Evolutionary conservation across 176 grass and related monocot species (phyloP).

Genomic region (Paspalum notatum): DNA sequence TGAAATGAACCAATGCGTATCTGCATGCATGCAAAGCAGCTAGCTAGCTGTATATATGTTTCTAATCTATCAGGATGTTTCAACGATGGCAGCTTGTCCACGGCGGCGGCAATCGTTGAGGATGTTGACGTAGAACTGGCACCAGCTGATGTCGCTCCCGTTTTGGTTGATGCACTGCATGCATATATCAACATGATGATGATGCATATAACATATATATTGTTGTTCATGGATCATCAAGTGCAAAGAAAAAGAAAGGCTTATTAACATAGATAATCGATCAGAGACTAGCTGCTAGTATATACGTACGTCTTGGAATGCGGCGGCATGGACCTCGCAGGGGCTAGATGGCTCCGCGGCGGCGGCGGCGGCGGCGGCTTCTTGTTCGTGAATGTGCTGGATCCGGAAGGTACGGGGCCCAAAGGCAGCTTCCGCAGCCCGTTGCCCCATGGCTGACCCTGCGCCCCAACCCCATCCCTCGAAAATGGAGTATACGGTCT

Average conservation of each 20-base stretch:
- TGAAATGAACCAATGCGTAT: too few species aligned
- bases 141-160: conserved; percentile 61
- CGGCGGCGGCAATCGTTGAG: conserved; percentile 58
- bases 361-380: background rate
- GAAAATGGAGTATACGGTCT: background rate
- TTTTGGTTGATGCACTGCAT: conserved; percentile 51
- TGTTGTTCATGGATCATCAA: too few species aligned
- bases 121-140: conserved; percentile 63
- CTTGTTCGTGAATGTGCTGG: background rate
- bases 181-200: background rate
- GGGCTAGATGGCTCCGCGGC: conserved; percentile 24
- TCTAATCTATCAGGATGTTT: background rate
- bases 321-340: conserved; percentile 45
- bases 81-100: background rate
- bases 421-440: conserved; percentile 42
- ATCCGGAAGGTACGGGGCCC: conserved; percentile 58
- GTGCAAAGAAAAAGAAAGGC: background rate
- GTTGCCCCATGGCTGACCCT: background rate
- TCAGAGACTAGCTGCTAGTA: too few species aligned
- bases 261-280: too few species aligned
- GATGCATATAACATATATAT: too few species aligned
- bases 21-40: too few species aligned
- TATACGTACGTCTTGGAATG: conserved; percentile 58
- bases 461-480: background rate
- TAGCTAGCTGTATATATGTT: too few species aligned